A percentile compares a stretch with the other conserved stretches of the same genome.
Conservation (phyloP, 1,139 yeast genomes). For the Taphrina betulina region DNA sequence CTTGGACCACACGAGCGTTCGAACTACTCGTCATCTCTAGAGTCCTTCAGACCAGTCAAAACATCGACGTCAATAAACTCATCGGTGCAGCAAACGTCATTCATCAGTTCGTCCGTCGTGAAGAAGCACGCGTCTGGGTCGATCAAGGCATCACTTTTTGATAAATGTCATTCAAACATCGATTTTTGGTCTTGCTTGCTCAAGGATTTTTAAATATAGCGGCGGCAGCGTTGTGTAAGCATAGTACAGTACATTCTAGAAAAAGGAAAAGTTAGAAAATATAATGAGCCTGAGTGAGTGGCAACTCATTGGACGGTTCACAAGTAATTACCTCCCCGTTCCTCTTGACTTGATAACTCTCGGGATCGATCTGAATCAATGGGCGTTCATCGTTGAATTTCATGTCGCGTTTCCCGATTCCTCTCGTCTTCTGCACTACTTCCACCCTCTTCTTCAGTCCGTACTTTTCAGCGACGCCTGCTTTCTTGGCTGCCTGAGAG, state of each 20-base stretch:
- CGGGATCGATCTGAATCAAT: slow-evolving; percentile 34
- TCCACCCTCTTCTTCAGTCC: slow-evolving; percentile 33
- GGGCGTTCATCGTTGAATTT: slow-evolving; percentile 30
- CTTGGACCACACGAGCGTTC: slow-evolving; percentile 32
- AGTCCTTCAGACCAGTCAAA: neutral
- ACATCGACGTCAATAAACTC: neutral
- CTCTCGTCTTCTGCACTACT: slow-evolving; percentile 29
- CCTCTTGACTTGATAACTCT: slow-evolving; percentile 33
- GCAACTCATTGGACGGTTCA: slow-evolving; percentile 33
- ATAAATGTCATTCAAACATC: no score
- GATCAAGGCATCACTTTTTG: slow-evolving; percentile 32
- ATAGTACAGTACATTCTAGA: no score
- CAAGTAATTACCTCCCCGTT: slow-evolving; percentile 27
- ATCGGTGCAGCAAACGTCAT: slow-evolving; percentile 32
- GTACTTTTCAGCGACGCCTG: slow-evolving; percentile 29
- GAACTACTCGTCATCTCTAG: slow-evolving; percentile 32
- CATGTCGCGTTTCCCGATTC: slow-evolving; percentile 35
- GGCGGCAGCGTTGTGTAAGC: no score
- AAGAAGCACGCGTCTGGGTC: slow-evolving; percentile 34
- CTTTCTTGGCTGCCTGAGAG: slow-evolving; percentile 27
- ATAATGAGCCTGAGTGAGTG: slow-evolving; percentile 32
- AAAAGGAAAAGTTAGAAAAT: no score
- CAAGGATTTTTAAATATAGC: no score
- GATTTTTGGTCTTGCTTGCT: no score
- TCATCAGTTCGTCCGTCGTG: slow-evolving; percentile 29